These are phyloP conservation scores for Dendrobium catenatum DNA, from an alignment of 106 monocot genomes.

Conservation along the genomic window DNA sequence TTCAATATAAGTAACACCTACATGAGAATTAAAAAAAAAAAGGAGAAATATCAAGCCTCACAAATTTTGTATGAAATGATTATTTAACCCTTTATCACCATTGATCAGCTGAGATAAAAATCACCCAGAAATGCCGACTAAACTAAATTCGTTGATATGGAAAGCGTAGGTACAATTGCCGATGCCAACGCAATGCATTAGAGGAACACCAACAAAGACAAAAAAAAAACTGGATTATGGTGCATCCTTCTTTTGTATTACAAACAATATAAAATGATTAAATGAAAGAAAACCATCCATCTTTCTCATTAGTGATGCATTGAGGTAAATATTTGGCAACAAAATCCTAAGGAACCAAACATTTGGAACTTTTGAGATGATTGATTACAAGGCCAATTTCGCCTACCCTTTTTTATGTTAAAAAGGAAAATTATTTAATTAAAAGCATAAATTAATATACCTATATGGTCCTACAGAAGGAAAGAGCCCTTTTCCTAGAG, in stretches of 20 bases:
- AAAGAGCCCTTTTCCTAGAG: background rate
- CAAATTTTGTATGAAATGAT: background rate
- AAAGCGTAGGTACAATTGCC: background rate
- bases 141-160: background rate
- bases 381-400: background rate
- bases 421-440: background rate
- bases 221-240: background rate
- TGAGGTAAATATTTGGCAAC: background rate
- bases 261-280: background rate
- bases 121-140: background rate
- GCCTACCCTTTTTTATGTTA: background rate
- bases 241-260: background rate
- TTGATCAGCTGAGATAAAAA: background rate
- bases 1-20: constrained; percentile 63
- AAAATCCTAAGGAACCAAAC: background rate
- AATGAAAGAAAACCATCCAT: background rate
- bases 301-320: background rate
- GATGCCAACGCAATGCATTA: background rate
- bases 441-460: background rate
- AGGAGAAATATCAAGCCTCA: too few relatives aligned
- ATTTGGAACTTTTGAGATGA: background rate
- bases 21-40: constrained; percentile 5
- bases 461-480: background rate
- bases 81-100: background rate
- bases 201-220: background rate